Evolutionary conservation across 2,329 filamentous ascomycete genomes (phyloP).

Genomic region (Botrytis elliptica): DNA sequence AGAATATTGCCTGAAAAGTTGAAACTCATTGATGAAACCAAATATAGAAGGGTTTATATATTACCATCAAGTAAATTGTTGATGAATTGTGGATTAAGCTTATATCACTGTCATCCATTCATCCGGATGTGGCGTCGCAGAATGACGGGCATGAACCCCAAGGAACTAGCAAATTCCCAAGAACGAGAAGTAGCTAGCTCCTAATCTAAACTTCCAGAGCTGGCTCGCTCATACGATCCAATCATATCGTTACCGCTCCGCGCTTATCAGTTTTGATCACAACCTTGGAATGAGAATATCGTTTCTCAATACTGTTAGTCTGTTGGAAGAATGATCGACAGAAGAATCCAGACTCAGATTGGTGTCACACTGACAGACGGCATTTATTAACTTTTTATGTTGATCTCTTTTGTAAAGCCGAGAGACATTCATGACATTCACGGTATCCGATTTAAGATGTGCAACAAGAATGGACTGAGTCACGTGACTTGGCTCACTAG

Average conservation of each 20-base stretch:
- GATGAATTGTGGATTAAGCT: neutral
- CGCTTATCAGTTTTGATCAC: neutral
- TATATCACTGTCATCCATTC: neutral
- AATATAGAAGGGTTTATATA: neutral
- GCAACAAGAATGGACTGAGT: neutral
- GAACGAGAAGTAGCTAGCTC: neutral
- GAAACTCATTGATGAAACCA: neutral
- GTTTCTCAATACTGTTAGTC: conserved; percentile 1
- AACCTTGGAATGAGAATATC: neutral
- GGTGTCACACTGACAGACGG: neutral
- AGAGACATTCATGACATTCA: neutral
- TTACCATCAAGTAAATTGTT: neutral
- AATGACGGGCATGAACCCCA: neutral
- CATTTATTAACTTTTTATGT: neutral
- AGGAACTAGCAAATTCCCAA: neutral
- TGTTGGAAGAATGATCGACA: neutral
- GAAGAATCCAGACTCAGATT: neutral
- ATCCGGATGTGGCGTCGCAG: neutral
- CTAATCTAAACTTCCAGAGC: neutral
- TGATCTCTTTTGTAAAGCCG: neutral
- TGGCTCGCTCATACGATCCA: neutral
- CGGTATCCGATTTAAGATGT: neutral
- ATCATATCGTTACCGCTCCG: neutral
- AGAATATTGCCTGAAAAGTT: neutral
- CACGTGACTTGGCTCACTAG: neutral